Evolutionary conservation across 495 filamentous ascomycete species (phyloP), one percentile per base, ranked within the genome.

Genomic region (Ramalina peruviana): DNA sequence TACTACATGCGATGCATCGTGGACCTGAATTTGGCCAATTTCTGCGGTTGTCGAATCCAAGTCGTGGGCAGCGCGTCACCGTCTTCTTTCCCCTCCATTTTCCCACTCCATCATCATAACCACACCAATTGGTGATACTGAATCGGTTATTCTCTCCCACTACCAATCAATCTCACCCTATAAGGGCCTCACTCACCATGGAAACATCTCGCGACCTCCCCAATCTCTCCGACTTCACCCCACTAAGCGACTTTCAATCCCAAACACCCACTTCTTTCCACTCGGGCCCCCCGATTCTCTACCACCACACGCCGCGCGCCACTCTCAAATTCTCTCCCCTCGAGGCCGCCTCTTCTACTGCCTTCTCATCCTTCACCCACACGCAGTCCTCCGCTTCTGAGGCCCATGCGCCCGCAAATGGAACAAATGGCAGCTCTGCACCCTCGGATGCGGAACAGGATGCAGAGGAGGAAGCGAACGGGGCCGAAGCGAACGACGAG

Each of bases 211-310:
- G 61, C 41, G 51, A 55, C 3, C 45, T 71, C 6, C 83, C 82
- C 1, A 58, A 67, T 6, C 53, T 69, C 7, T 65, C 66, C 25
- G 69, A 69, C 58, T 96, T 87, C 71, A 83, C 78, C 23, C 72
- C 80, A 10, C 75, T 98, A 40, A 68, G 75, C 16, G 80, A 83
- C 49, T 86, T 94, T 65, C 86, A 94, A 62, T 79, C 82, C 25
- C 80, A 81, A 52, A 98, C 92, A 9, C 92, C 92, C 1, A 64
- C 69, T 44, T 88, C 82, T 26, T 98, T 97, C 74, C 82, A 80
- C 65, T 73, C 74, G 59, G 82, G 78, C 10, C 84, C 82, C 49
- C 79, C 89, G 12, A 74, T 98, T 30, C 78, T 97, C 0, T 74
- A 96, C 69, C 82, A 81, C 66, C 83, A 82, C 58, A 51, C 57